Conservation (phyloP, 2,329 filamentous ascomycete species). For the Trichoderma koningiopsis region DNA sequence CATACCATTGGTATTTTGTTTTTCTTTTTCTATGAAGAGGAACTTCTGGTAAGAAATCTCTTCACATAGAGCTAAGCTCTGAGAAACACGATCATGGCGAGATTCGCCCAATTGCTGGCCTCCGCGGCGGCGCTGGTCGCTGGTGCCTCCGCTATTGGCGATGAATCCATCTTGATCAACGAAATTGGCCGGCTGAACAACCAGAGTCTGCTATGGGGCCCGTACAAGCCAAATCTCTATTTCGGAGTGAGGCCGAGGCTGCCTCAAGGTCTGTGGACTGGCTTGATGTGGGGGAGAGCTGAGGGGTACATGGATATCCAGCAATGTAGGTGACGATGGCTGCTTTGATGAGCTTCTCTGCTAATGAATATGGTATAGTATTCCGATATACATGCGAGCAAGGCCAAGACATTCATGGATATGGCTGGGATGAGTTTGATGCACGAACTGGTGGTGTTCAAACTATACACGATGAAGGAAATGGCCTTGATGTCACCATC, state of each 20-base stretch:
- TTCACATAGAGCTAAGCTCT: slow-evolving; percentile 18
- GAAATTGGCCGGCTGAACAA: slow-evolving; percentile 65
- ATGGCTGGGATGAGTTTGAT: slow-evolving; percentile 98
- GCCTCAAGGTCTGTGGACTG: slow-evolving; percentile 78
- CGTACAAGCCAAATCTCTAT: slow-evolving; percentile 91
- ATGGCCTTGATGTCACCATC: slow-evolving; percentile 87
- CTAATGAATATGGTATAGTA: slow-evolving; percentile 50
- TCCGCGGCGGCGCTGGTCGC: slow-evolving; percentile 36
- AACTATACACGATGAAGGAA: slow-evolving; percentile 86
- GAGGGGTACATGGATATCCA: slow-evolving; percentile 77
- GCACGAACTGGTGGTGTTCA: slow-evolving; percentile 83
- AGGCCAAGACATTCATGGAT: slow-evolving; percentile 88
- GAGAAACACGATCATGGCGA: slow-evolving; percentile 35
- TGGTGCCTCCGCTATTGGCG: slow-evolving; percentile 34
- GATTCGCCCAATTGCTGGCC: slow-evolving; percentile 37
- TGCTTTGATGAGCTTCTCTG: neutral
- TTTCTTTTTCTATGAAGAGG: neutral
- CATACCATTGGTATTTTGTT: neutral
- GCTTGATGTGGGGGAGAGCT: slow-evolving; percentile 85
- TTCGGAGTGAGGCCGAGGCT: slow-evolving; percentile 85
- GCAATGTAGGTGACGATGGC: slow-evolving; percentile 56
- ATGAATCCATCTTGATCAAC: slow-evolving; percentile 46
- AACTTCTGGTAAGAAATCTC: neutral
- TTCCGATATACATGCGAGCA: slow-evolving; percentile 96
- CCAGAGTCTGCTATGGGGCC: slow-evolving; percentile 90